Conservation (phyloP, 2,329 filamentous ascomycete species). For the Ceratocystiopsis sp. region DNA sequence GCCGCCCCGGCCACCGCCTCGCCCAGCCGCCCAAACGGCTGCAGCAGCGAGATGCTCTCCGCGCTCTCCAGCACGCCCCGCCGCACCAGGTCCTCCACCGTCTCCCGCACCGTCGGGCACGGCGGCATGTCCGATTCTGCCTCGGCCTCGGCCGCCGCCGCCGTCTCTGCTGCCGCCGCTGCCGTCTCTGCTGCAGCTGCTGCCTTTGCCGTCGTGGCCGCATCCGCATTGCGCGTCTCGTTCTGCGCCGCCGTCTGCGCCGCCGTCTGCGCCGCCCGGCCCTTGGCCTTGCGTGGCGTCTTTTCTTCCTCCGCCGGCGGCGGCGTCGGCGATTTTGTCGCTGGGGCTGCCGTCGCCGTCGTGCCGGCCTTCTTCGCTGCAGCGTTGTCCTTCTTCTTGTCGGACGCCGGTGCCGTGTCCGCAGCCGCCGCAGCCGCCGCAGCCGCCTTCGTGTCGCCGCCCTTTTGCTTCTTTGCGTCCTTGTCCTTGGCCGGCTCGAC, state of each 20-base stretch:
- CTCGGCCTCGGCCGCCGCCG: not conserved
- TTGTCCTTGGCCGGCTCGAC: not conserved
- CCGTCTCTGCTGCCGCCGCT: conserved; percentile 9
- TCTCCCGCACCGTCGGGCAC: conserved; percentile 4
- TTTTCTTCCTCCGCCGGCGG: not conserved
- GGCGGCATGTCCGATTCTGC: not conserved
- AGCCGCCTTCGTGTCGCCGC: no score
- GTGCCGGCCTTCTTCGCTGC: conserved; percentile 7
- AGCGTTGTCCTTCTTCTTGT: no score
- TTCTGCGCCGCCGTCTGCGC: not conserved
- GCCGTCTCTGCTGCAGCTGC: conserved; percentile 2
- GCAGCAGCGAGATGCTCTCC: conserved; percentile 1
- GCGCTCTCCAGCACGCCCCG: conserved; percentile 5
- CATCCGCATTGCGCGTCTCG: not conserved
- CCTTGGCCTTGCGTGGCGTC: no score
- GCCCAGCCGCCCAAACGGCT: conserved; percentile 1
- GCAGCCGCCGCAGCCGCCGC: no score
- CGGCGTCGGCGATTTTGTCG: conserved; percentile 6
- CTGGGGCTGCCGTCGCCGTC: no score
- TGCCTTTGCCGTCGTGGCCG: not conserved
- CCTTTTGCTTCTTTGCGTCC: no score
- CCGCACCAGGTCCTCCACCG: conserved; percentile 9
- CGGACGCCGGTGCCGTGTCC: no score
- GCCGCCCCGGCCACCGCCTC: not conserved
- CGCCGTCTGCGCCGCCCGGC: not conserved